Evolutionary conservation across 2,329 filamentous ascomycete genomes (phyloP).

Genomic region (Pseudopithomyces maydicus): DNA sequence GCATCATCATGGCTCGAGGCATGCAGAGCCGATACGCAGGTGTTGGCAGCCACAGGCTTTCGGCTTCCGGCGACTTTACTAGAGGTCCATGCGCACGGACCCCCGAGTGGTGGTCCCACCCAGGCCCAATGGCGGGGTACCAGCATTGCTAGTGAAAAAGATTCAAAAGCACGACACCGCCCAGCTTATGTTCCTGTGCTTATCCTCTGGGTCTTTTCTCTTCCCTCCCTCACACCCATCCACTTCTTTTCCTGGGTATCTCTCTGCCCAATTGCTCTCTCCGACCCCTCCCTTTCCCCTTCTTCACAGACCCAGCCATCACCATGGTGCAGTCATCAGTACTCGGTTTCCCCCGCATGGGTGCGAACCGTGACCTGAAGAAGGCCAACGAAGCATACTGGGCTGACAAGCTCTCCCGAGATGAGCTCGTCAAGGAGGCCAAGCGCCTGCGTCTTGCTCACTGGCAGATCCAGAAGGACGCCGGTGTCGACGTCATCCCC

Average conservation of each 20-base stretch:
- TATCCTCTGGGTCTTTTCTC: slow-evolving; percentile 5
- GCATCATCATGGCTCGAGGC: not conserved
- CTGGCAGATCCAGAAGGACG: slow-evolving; percentile 99
- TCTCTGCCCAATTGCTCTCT: slow-evolving; percentile 16
- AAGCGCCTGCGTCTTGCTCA: slow-evolving; percentile 96
- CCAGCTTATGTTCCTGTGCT: slow-evolving; percentile 15
- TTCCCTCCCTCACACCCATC: slow-evolving; percentile 13
- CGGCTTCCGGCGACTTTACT: not conserved
- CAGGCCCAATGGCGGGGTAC: slow-evolving; percentile 11
- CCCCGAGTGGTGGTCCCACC: slow-evolving; percentile 10
- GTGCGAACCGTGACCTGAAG: slow-evolving; percentile 98
- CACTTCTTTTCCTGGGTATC: slow-evolving; percentile 15
- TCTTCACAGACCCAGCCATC: slow-evolving; percentile 40
- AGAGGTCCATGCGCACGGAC: not conserved
- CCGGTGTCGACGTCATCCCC: slow-evolving; percentile 95
- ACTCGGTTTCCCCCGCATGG: slow-evolving; percentile 99
- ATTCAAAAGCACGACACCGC: slow-evolving; percentile 44
- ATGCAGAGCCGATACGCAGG: no score
- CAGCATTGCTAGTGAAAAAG: slow-evolving; percentile 34
- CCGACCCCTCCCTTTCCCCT: slow-evolving; percentile 7
- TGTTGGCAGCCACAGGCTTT: not conserved
- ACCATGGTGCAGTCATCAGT: slow-evolving; percentile 67
- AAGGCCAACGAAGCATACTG: slow-evolving; percentile 99
- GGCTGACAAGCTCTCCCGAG: slow-evolving; percentile 90
- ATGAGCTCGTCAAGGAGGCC: slow-evolving; percentile 89